These are phyloP conservation scores for Gynochthodes officinalis DNA, from an alignment of 257 asterid species.

Conservation along the genomic window DNA sequence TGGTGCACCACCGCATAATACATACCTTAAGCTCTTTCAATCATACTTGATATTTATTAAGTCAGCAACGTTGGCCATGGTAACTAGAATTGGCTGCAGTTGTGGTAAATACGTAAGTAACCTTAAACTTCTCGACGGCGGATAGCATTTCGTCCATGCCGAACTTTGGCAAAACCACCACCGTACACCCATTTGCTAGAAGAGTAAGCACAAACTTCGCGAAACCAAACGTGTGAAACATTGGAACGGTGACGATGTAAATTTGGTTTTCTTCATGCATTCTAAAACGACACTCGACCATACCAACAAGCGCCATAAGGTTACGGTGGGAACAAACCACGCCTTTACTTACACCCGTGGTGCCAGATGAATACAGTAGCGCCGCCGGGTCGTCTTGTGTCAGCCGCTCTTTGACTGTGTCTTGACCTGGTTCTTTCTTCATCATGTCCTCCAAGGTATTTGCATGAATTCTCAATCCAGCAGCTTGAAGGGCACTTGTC, in stretches of 20 bases:
- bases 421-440: conserved; percentile 32
- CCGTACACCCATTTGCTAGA: conserved; percentile 67
- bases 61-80: conserved; percentile 55
- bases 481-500: too few species aligned
- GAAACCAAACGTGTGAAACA: conserved; percentile 90
- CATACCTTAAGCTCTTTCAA: conserved; percentile 53
- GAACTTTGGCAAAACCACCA: conserved; percentile 66
- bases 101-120: conserved; percentile 62
- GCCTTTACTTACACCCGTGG: conserved; percentile 95
- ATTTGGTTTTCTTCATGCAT: conserved; percentile 32
- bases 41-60: conserved; percentile 47
- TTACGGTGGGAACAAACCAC: conserved; percentile 80
- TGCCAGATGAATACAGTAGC: conserved; percentile 86
- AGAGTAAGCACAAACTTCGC: conserved; percentile 63
- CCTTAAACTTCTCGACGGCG: conserved; percentile 61
- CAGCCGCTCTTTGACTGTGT: conserved; percentile 52
- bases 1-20: conserved; percentile 88
- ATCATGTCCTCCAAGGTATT: conserved; percentile 54
- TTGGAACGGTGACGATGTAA: conserved; percentile 79
- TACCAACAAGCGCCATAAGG: conserved; percentile 65
- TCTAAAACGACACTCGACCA: conserved; percentile 39
- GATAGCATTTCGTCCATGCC: conserved; percentile 72
- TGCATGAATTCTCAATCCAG: conserved; percentile 18
- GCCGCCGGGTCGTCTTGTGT: conserved; percentile 68
- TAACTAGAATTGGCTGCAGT: conserved; percentile 86